Base-by-base conservation (phyloP, 495 filamentous ascomycete species). In the Penicillium nucicola region DNA sequence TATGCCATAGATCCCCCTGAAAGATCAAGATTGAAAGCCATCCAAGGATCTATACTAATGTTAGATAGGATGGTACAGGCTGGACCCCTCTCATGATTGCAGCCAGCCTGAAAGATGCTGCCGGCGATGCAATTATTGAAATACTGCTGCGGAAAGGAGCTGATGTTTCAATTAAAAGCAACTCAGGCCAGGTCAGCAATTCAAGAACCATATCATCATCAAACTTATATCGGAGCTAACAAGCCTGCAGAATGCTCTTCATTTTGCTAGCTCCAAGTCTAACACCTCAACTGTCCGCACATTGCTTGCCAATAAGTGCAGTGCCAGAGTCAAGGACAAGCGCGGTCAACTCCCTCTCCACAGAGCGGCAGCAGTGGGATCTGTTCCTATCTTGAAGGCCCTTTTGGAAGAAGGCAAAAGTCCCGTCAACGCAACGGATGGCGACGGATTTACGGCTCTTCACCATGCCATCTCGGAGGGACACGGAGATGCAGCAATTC, bases 11-110 rank as follows among this genome's bases (percentile, higher is more conserved):
- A n/a, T n/a, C n/a, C n/a, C n/a, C n/a, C n/a, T 2, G 22, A 7
- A 23, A 14, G 13, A 12, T 18, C 9, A 34, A 14, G 1, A 32
- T 4, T 17, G 17, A 12, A 37, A 40, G 1, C 14, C n/a, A 32
- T 31, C 28, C 34, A 5, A 2, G 28, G 12, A 22, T 15, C 19
- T 10, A 36, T 20, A 25, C 35, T 38, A 34, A 38, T 11, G 1
- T n/a, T 35, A 18, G 54, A 37, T 42, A 89, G 83, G 93, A 98
- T 64, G 90, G 85, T 14, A 85, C 84, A 8, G 92, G 92, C 44
- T 98, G 93, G 93, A 95, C 92, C 10, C 87, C 89, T 1, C 76
- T 97, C 19, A 97, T 97, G 92, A 96, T 97, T 44, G 87, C 92
- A 9, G 80, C 87, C 9, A 91, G 85, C 52, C 76, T 95, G 31